Evolutionary conservation across 208 protist genomes (phyloP), one percentile per base, ranked within the genome.

Genomic region (Crithidia mellificae): DNA sequence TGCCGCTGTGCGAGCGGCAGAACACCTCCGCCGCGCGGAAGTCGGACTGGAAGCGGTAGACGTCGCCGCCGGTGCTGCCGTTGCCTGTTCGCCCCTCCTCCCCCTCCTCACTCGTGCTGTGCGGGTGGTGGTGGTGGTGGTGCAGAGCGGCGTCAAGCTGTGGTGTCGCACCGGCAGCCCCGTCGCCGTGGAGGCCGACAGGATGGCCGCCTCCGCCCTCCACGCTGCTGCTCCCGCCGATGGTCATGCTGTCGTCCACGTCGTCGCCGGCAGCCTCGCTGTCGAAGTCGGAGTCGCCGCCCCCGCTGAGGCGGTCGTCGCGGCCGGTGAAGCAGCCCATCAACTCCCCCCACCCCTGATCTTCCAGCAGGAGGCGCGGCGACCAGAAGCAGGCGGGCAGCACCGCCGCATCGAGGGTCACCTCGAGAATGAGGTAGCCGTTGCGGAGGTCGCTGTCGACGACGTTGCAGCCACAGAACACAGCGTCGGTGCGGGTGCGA

Each of bases 371-470:
- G 32, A 68, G 39, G 34, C 43, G 74, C 41, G 74, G 72, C 0
- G 59, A 78, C 72, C 76, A 81, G 38, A 69, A 77, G 50, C 43
- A 55, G 22, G 20, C 14, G 24, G 67, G 73, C 62, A 79, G 67
- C 67, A 63, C 59, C 6, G 63, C 70, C 29, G 55, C 22, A 49
- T 74, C 50, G 22, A 93, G 63, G n/a, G 72, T 77, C 17, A 94
- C 61, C 52, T 88, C 79, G 6, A 92, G 80, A n/a, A 92, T 61
- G 14, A 94, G 74, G 44, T 89, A 78, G 29, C 85, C 89, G 57
- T 79, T 79, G 27, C 77, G 74, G 17, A 94, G 20, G 78, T 92
- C 84, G 72, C 80, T 90, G 65, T 94, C 89, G 24, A 94, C 61
- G 20, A 94, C 68, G 67, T 94, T 90, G 54, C 76, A 59, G 41